Conservation (phyloP, 352 stramenopile species). For the Pythium brachiatum region DNA sequence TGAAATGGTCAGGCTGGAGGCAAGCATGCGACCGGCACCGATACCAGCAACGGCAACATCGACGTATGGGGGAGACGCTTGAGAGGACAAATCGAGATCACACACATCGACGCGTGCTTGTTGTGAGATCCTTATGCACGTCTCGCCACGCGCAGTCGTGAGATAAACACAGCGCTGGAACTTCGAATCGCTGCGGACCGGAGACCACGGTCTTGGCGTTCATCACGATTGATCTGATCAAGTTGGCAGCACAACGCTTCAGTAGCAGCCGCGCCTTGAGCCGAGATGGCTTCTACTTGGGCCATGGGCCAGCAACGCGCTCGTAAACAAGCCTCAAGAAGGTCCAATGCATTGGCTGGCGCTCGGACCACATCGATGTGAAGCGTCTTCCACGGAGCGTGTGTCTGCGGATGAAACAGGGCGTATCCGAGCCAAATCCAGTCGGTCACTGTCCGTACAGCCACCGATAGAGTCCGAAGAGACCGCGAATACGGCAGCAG, state of each 20-base stretch:
- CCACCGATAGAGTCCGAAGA: neutral
- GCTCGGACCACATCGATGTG: neutral
- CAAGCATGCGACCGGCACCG: neutral
- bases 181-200: neutral
- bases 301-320: neutral
- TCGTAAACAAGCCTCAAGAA: neutral
- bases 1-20: neutral
- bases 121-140: neutral
- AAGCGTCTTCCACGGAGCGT: neutral
- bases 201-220: neutral
- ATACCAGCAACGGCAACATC: neutral
- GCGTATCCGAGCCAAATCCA: neutral
- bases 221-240: neutral
- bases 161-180: neutral
- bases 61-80: neutral
- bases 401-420: neutral
- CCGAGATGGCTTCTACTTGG: neutral
- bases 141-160: neutral
- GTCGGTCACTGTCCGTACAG: neutral
- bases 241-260: neutral
- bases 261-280: neutral
- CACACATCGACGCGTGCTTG: neutral
- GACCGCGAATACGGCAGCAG: neutral
- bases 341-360: neutral
- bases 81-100: neutral